Conservation (phyloP, 805 yeast species). For the Metschnikowia gruessii region DNA sequence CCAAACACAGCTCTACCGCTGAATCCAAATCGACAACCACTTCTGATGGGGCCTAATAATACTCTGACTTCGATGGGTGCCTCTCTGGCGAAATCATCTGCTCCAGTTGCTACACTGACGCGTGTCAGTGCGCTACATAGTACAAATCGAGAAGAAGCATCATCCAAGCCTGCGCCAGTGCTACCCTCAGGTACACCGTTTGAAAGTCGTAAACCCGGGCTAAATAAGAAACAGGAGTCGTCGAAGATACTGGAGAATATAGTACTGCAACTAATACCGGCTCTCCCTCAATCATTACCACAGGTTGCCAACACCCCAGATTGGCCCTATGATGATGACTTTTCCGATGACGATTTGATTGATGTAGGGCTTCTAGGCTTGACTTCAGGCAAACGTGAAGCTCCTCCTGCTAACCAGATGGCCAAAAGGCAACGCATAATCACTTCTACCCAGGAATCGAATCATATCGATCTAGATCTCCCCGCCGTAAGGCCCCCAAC, state of each 20-base stretch:
- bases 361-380: slow-evolving; percentile 10
- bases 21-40: neutral
- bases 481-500: neutral
- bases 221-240: too few relatives aligned
- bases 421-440: slow-evolving; percentile 5
- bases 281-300: neutral
- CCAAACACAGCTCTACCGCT: neutral
- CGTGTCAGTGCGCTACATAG: neutral
- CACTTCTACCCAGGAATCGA: slow-evolving; percentile 7
- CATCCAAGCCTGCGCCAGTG: neutral
- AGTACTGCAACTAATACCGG: neutral
- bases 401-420: neutral
- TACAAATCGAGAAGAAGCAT: neutral
- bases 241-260: too few relatives aligned
- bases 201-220: too few relatives aligned
- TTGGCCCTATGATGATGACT: slow-evolving; percentile 5
- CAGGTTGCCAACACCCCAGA: neutral
- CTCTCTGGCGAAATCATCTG: neutral
- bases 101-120: neutral
- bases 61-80: neutral
- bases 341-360: slow-evolving; percentile 11
- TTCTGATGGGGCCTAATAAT: neutral
- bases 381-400: slow-evolving; percentile 5
- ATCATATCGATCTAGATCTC: neutral
- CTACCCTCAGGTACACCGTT: too few relatives aligned